A percentile compares a stretch with the other conserved stretches of the same genome.
Evolutionary conservation across 371 early-diverging fungal species (phyloP).

Genomic region (Sporodiniella umbellata): DNA sequence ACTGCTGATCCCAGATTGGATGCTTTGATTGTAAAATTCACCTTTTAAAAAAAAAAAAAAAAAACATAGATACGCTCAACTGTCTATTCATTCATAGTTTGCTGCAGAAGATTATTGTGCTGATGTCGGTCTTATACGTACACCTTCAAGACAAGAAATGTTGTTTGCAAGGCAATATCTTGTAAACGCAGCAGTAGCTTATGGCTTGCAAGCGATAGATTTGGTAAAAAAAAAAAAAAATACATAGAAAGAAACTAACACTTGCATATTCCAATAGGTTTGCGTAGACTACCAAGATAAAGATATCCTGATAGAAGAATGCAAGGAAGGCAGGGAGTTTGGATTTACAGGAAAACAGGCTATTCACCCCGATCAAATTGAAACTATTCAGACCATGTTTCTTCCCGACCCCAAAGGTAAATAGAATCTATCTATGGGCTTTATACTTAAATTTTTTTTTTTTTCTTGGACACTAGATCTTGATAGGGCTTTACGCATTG

Average conservation of each 20-base stretch:
- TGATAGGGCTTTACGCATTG: constrained; percentile 58
- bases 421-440: neutral
- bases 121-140: constrained; percentile 77
- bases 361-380: constrained; percentile 88
- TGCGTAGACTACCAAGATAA: constrained; percentile 79
- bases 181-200: constrained; percentile 80
- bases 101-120: constrained; percentile 96
- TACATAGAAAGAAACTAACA: too few relatives aligned
- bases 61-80: too few relatives aligned
- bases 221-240: constrained; percentile 47
- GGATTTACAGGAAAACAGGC: constrained; percentile 96
- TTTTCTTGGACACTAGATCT: too few relatives aligned
- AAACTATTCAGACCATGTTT: constrained; percentile 74
- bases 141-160: constrained; percentile 70
- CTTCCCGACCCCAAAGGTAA: constrained; percentile 70
- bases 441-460: neutral
- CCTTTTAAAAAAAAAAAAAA: neutral
- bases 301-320: constrained; percentile 71
- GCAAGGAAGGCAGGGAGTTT: constrained; percentile 82
- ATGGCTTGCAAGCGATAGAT: constrained; percentile 87
- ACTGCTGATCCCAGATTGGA: constrained; percentile 69
- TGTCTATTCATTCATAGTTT: too few relatives aligned
- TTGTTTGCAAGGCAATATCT: constrained; percentile 75
- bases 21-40: constrained; percentile 63
- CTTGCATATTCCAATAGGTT: constrained; percentile 49